Base-by-base conservation (phyloP, 495 filamentous ascomycete genomes). In the Tuber melanosporum region DNA sequence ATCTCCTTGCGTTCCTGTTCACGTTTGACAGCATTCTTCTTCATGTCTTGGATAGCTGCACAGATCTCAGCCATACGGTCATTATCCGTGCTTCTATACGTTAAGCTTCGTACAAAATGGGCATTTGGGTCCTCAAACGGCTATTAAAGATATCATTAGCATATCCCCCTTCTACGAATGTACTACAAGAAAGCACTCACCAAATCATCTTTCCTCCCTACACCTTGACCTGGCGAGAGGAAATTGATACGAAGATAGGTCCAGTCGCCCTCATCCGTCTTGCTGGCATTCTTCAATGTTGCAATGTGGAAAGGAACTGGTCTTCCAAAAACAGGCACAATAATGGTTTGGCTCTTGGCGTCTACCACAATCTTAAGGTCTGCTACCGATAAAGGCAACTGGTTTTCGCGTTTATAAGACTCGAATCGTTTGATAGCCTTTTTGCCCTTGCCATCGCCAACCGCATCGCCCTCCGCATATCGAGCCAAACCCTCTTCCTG, bases 1-100 rank as follows among this genome's bases (percentile, higher is more conserved):
- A 99, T 90, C 80, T 99, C 94, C 84, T 99, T 99, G 88, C 97
- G 97, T 84, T 99, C 95, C 82, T 98, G 94, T 83, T 98, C 96
- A 77, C 91, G 91, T 81, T 96, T 93, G 49, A 93, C 88, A 4
- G 93, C 90, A 79, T 92, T 92, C 85, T 95, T 97, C 85, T 97
- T 95, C 83, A 99, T 91, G 76, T 97, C 93, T 5, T 92, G 93
- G 76, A 99, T 97, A 81, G 95, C 91, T 39, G 91, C 91, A 9
- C 93, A 91, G 74, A 99, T 94, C 75, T 93, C 91, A 32, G 93
- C 91, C 83, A 98, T 92, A 62, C 96, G 90, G 71, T 92, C 90
- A 71, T 92, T 91, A 82, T 98, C 93, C 75, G 91, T 92, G 42
- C 94, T 97, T 73, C 94, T 89, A 85, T 98, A 94, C 0, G 96